A percentile compares a stretch with the other conserved stretches of the same genome.
Conservation (phyloP, 768 basidiomycete species). For the Mycena epipterygia region DNA sequence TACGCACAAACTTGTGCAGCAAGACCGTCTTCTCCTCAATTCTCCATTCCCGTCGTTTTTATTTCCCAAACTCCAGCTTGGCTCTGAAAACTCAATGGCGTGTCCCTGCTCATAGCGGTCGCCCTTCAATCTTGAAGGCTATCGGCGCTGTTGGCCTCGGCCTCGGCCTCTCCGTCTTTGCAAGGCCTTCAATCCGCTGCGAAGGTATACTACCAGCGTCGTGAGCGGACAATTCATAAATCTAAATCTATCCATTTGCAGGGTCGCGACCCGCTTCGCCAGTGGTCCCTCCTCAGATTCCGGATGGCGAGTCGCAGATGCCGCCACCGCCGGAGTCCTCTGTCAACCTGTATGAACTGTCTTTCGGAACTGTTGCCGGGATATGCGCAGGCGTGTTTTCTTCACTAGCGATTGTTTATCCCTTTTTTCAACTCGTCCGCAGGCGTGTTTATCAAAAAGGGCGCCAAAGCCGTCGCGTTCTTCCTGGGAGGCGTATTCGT, state of each 20-base stretch:
- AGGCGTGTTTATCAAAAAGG: constrained; percentile 96
- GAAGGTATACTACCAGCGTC: constrained; percentile 55
- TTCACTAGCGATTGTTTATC: too few relatives aligned
- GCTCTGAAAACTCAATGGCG: constrained; percentile 9
- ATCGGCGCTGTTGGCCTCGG: constrained; percentile 39
- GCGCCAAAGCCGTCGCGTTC: constrained; percentile 87
- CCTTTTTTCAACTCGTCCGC: too few relatives aligned
- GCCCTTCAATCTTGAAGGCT: constrained; percentile 20
- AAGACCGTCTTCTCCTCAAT: constrained; percentile 6
- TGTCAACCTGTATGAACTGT: constrained; percentile 84
- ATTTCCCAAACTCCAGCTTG: constrained; percentile 14
- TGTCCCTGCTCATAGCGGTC: neutral
- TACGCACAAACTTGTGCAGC: constrained; percentile 14
- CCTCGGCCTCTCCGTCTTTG: constrained; percentile 40
- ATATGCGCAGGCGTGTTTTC: constrained; percentile 93
- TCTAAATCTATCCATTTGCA: too few relatives aligned
- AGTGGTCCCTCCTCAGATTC: constrained; percentile 24
- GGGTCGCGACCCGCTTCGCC: constrained; percentile 31
- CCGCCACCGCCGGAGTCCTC: constrained; percentile 78
- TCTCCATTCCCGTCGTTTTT: constrained; percentile 21
- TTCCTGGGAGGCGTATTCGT: constrained; percentile 93
- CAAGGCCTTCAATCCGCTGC: constrained; percentile 58
- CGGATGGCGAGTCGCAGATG: constrained; percentile 26
- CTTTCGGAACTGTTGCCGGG: constrained; percentile 91
- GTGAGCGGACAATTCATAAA: neutral